Evolutionary conservation across 108 stramenopile genomes (phyloP).

Genomic region (Cafeteria roenbergensis): DNA sequence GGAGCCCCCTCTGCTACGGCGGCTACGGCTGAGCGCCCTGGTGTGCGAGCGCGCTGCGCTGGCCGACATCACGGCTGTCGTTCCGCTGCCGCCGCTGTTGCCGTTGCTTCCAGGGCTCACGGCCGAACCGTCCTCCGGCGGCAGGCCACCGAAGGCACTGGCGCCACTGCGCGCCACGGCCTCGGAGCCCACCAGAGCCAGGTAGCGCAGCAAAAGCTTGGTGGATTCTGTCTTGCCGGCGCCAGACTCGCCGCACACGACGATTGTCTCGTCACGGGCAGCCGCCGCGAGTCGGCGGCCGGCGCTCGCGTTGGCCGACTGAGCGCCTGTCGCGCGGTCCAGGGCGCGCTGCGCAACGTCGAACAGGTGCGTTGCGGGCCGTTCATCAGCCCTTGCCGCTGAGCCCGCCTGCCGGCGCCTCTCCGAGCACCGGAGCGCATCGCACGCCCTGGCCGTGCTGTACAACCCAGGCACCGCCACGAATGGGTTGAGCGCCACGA

Average conservation of each 20-base stretch:
- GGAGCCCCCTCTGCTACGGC: no score
- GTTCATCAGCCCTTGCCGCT: no score
- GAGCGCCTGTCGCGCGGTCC: background rate
- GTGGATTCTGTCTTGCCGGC: slow-evolving; percentile 26
- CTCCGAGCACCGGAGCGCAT: background rate
- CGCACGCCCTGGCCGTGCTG: background rate
- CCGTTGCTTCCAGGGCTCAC: no score
- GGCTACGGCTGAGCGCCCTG: no score
- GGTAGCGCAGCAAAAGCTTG: slow-evolving; percentile 19
- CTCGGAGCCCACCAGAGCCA: slow-evolving; percentile 10
- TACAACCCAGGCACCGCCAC: slow-evolving; percentile 1
- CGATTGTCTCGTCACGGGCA: background rate
- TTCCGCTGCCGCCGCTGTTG: no score
- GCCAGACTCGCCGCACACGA: slow-evolving; percentile 24
- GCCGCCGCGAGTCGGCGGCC: no score
- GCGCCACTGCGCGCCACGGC: no score
- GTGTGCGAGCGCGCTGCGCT: no score
- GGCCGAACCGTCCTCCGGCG: no score
- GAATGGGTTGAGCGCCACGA: slow-evolving; percentile 38
- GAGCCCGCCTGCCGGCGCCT: background rate
- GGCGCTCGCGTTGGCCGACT: no score
- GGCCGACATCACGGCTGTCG: no score
- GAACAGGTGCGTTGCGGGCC: background rate
- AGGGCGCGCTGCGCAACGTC: background rate
- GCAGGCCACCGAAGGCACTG: no score